Evolutionary conservation across 139 green algal genomes (phyloP).

Genomic region (Raphidocelis subcapitata): DNA sequence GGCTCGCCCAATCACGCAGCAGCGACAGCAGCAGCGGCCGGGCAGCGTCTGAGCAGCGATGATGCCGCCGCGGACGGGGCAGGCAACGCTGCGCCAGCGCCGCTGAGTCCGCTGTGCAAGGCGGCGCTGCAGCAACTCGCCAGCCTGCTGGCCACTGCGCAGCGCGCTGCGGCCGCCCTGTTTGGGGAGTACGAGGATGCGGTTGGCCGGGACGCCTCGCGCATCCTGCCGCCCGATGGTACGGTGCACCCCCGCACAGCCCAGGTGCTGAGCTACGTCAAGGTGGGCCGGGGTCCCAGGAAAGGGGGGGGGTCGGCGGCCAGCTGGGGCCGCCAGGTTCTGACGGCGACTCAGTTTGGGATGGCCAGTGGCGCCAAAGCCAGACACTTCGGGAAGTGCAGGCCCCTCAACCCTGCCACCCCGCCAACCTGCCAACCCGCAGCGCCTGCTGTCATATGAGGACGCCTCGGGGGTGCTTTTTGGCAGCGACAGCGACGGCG

Average conservation of each 20-base stretch:
- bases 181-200: constrained; percentile 47
- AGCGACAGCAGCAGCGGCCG: neutral
- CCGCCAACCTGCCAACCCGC: neutral
- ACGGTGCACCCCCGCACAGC: constrained; percentile 71
- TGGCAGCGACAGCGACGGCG: neutral
- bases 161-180: constrained; percentile 23
- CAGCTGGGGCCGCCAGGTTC: too few species aligned
- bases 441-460: neutral
- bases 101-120: too few species aligned
- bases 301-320: too few species aligned
- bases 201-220: constrained; percentile 37
- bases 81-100: too few species aligned
- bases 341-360: too few species aligned
- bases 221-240: constrained; percentile 50
- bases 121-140: neutral
- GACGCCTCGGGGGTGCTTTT: neutral
- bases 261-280: constrained; percentile 56
- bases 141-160: constrained; percentile 21
- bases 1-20: neutral
- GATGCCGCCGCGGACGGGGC: too few species aligned
- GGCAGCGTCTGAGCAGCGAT: too few species aligned
- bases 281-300: constrained; percentile 25
- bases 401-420: too few species aligned
- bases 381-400: too few species aligned
- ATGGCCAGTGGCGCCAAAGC: too few species aligned